A percentile compares a stretch with the other conserved stretches of the same genome.
Conservation (phyloP, 371 early-diverging fungal species). For the Mortierella polycephala region DNA sequence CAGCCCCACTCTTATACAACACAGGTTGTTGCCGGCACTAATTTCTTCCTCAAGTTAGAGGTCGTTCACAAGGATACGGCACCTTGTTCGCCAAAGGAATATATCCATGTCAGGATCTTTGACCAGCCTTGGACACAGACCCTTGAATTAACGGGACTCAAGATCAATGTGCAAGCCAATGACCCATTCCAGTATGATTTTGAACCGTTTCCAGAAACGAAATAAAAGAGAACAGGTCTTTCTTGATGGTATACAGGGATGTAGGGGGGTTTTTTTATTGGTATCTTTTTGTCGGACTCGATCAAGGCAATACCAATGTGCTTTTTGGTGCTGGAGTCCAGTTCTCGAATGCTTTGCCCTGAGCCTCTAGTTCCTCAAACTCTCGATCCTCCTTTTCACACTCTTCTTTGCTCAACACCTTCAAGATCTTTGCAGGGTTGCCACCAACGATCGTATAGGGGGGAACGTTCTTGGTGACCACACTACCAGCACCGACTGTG, state of each 20-base stretch:
- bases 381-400: slow-evolving; percentile 40
- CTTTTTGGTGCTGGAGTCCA: slow-evolving; percentile 48
- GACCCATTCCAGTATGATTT: slow-evolving; percentile 19
- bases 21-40: slow-evolving; percentile 31
- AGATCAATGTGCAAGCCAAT: background rate
- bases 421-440: slow-evolving; percentile 82
- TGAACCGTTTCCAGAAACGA: background rate
- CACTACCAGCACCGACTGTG: slow-evolving; percentile 67
- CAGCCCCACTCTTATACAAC: slow-evolving; percentile 22
- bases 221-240: background rate
- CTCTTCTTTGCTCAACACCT: slow-evolving; percentile 39
- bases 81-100: slow-evolving; percentile 16
- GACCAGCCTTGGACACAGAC: slow-evolving; percentile 25
- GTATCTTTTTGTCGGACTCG: slow-evolving; percentile 1
- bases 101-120: slow-evolving; percentile 31
- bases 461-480: slow-evolving; percentile 85
- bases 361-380: slow-evolving; percentile 22
- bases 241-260: background rate
- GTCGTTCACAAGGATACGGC: slow-evolving; percentile 8
- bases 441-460: slow-evolving; percentile 81
- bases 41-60: slow-evolving; percentile 28
- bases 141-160: slow-evolving; percentile 5
- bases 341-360: slow-evolving; percentile 25
- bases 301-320: slow-evolving; percentile 29
- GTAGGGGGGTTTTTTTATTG: background rate